phyloP scores from a whole-genome alignment of 1,139 yeast species.

The Yamadazyma conglobata region DNA sequence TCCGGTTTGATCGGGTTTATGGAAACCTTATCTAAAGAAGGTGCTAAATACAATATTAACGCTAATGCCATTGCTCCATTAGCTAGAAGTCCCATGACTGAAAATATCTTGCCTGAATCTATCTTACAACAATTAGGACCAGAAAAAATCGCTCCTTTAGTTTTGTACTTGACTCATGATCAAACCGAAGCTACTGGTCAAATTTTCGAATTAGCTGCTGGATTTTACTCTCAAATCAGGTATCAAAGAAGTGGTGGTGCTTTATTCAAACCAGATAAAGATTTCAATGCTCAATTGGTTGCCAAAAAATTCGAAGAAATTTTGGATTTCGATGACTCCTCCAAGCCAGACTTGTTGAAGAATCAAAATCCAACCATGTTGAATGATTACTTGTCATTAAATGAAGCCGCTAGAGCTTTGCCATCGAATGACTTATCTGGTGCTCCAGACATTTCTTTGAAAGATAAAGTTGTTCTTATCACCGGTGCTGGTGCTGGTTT shows the following conservation, averaged over 20 bases:
- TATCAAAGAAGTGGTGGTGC: conserved; percentile 95
- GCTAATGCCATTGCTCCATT: conserved; percentile 91
- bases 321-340: conserved; percentile 53
- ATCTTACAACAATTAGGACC: conserved; percentile 78
- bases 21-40: conserved; percentile 94
- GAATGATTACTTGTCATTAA: conserved; percentile 57
- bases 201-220: conserved; percentile 91
- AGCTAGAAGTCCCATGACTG: conserved; percentile 96
- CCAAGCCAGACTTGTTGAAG: conserved; percentile 51
- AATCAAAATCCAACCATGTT: conserved; percentile 65
- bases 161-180: conserved; percentile 74
- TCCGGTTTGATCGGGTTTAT: conserved; percentile 86
- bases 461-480: conserved; percentile 81
- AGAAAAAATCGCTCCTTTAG: conserved; percentile 87
- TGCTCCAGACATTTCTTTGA: conserved; percentile 53
- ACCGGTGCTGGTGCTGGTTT: conserved; percentile 97
- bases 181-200: conserved; percentile 61
- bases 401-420: conserved; percentile 48
- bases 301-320: conserved; percentile 66
- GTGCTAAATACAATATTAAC: conserved; percentile 74
- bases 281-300: conserved; percentile 84
- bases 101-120: conserved; percentile 80
- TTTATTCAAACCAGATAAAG: conserved; percentile 71
- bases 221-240: conserved; percentile 84
- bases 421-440: conserved; percentile 57